phyloP scores from a whole-genome alignment of 768 basidiomycete species.

The Hemileccinum impolitum region DNA sequence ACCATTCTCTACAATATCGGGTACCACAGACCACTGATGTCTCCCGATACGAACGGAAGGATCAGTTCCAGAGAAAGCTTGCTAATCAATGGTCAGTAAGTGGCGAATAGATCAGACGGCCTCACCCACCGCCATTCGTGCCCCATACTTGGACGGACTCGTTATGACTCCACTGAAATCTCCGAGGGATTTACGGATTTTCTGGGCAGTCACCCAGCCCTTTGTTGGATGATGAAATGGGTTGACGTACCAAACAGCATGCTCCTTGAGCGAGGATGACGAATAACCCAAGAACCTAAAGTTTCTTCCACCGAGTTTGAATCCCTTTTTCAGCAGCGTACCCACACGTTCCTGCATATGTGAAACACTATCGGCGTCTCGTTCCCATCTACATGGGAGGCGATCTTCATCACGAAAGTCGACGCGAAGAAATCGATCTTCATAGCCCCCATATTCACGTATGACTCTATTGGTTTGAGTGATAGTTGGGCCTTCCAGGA shows the following conservation, averaged over 20 bases:
- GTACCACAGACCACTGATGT: slow-evolving; percentile 60
- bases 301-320: slow-evolving; percentile 62
- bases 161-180: slow-evolving; percentile 58
- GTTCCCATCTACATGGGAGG: slow-evolving; percentile 66
- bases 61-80: slow-evolving; percentile 82
- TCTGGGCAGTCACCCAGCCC: slow-evolving; percentile 48
- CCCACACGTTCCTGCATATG: slow-evolving; percentile 64
- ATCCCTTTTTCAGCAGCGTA: slow-evolving; percentile 55
- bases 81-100: slow-evolving; percentile 30
- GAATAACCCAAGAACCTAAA: slow-evolving; percentile 87
- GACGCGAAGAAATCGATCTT: slow-evolving; percentile 75
- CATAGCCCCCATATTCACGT: slow-evolving; percentile 55
- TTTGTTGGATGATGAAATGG: slow-evolving; percentile 51
- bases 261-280: slow-evolving; percentile 69
- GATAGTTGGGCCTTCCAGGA: slow-evolving; percentile 74
- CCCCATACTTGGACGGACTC: slow-evolving; percentile 77
- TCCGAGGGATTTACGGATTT: slow-evolving; percentile 62
- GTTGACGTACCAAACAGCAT: slow-evolving; percentile 79
- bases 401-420: slow-evolving; percentile 83
- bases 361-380: slow-evolving; percentile 54
- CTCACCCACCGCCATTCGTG: slow-evolving; percentile 57
- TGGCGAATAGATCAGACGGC: not conserved
- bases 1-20: slow-evolving; percentile 47
- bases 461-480: slow-evolving; percentile 81
- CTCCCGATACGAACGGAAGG: slow-evolving; percentile 58